Evolutionary conservation across 306 rosid genomes (phyloP).

Genomic region (Trifolium repens): DNA sequence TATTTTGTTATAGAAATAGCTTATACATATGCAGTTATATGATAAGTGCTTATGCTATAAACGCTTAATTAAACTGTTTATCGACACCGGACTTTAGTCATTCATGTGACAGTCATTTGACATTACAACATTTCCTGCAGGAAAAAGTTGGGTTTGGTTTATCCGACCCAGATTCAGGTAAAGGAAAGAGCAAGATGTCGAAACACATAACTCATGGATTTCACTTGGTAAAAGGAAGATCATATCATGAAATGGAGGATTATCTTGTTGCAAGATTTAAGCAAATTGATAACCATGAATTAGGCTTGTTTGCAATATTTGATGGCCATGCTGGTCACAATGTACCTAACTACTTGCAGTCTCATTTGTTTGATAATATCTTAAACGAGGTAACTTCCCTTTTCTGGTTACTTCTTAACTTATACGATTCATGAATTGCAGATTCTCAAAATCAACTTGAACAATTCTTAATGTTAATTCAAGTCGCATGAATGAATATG

Average conservation of each 20-base stretch:
- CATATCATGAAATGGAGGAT: constrained; percentile 87
- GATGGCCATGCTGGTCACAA: constrained; percentile 92
- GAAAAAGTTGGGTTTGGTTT: constrained; percentile 75
- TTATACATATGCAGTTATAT: too few relatives aligned
- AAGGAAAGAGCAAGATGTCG: constrained; percentile 95
- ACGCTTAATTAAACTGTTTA: too few relatives aligned
- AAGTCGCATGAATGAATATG: constrained; percentile 37
- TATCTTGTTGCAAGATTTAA: constrained; percentile 84
- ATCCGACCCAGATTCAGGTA: constrained; percentile 90
- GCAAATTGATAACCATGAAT: constrained; percentile 75
- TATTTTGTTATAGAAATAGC: too few relatives aligned
- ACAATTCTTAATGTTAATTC: constrained; percentile 22
- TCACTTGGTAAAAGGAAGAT: constrained; percentile 88
- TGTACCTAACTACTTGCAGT: constrained; percentile 73
- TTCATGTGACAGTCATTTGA: constrained; percentile 17
- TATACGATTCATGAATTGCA: constrained; percentile 18
- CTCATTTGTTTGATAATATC: constrained; percentile 82
- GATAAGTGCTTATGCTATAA: too few relatives aligned
- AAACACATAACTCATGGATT: constrained; percentile 78
- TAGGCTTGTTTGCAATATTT: constrained; percentile 92
- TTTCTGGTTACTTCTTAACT: constrained; percentile 26
- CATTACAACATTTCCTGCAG: constrained; percentile 51
- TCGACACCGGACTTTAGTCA: background rate
- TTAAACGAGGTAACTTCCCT: constrained; percentile 71
- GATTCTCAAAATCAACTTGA: constrained; percentile 33